Evolutionary conservation across 345 rosid species (phyloP), one percentile per base, ranked within the genome.

Genomic region (Gossypium sturtianum): DNA sequence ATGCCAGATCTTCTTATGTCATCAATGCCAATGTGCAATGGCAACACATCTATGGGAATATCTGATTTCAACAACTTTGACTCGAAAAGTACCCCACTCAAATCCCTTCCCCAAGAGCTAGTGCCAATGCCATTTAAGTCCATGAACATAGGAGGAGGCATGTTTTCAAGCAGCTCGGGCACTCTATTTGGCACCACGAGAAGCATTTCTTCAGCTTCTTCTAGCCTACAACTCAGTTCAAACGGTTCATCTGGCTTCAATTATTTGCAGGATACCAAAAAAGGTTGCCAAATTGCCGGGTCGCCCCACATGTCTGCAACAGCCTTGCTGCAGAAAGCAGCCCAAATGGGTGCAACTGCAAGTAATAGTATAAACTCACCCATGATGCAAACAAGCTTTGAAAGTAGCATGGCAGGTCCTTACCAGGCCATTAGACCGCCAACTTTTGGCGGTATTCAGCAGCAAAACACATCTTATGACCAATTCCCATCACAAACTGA

Each of bases 321-420:
- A 2, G 91, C 91, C 15, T 69, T 87, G 78, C 64, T 88, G 62
- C 91, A 87, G 72, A 88, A 87, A 64, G 95, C 92, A 2, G 91
- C 92, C 9, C 91, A 90, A 59, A 88, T 90, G 89, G 92, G 92
- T 29, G 90, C 92, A 29, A 83, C 90, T 1, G 89, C 89, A 13
- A 88, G 87, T 83, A 87, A 82, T 72, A 83, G 79, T 74, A 84
- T 85, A 60, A 90, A 88, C 70, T 88, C 92, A 19, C 89, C 92
- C 0, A 79, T 90, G 88, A 87, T 86, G 89, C 94, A 90, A 56
- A 88, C 87, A 80, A 82, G 84, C 86, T 88, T 88, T 70, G 72
- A 80, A 2, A 77, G 75, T 56, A 77, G 77, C 77, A 84, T 89
- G 83, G 75, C 84, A 1, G 87, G 82, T 19, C 82, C 83, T 27